A percentile compares a stretch with the other conserved stretches of the same genome.
These are phyloP conservation scores for Yamadazyma atmosphaerica DNA, from an alignment of 1,139 yeast genomes.

Conservation along the genomic window DNA sequence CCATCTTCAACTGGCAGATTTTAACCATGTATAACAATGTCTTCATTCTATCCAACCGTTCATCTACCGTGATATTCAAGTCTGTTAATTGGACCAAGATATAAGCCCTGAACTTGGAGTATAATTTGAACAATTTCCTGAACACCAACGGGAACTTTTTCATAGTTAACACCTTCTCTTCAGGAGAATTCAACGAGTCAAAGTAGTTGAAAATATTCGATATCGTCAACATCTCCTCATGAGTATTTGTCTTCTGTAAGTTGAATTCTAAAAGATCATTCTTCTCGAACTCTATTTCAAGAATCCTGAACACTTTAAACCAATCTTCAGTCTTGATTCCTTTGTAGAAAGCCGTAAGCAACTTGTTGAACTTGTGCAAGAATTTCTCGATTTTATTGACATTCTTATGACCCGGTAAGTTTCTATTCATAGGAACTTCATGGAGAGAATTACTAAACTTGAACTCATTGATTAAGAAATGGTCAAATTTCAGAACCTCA, in stretches of 20 bases:
- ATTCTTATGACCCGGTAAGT: constrained; percentile 49
- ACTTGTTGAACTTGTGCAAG: constrained; percentile 62
- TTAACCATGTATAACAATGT: constrained; percentile 68
- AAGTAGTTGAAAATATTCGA: constrained; percentile 74
- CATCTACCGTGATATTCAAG: constrained; percentile 50
- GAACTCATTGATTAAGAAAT: constrained; percentile 38
- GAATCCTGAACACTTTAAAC: constrained; percentile 70
- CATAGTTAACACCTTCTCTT: constrained; percentile 44
- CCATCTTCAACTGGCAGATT: constrained; percentile 69
- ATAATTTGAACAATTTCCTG: constrained; percentile 64
- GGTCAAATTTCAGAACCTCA: constrained; percentile 41
- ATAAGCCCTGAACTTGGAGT: constrained; percentile 65
- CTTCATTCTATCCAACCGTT: constrained; percentile 70
- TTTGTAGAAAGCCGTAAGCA: constrained; percentile 59
- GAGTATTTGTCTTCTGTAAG: constrained; percentile 37
- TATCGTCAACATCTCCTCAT: constrained; percentile 60
- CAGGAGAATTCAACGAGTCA: constrained; percentile 51
- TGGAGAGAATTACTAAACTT: constrained; percentile 42
- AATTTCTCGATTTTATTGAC: constrained; percentile 52
- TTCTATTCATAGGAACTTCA: constrained; percentile 50
- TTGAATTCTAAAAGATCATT: constrained; percentile 62
- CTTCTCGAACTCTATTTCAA: constrained; percentile 62
- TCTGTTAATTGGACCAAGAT: constrained; percentile 65
- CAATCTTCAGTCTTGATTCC: constrained; percentile 73
- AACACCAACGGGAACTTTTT: constrained; percentile 69